phyloP scores from a whole-genome alignment of 306 rosid genomes.

The Glycyrrhiza uralensis region DNA sequence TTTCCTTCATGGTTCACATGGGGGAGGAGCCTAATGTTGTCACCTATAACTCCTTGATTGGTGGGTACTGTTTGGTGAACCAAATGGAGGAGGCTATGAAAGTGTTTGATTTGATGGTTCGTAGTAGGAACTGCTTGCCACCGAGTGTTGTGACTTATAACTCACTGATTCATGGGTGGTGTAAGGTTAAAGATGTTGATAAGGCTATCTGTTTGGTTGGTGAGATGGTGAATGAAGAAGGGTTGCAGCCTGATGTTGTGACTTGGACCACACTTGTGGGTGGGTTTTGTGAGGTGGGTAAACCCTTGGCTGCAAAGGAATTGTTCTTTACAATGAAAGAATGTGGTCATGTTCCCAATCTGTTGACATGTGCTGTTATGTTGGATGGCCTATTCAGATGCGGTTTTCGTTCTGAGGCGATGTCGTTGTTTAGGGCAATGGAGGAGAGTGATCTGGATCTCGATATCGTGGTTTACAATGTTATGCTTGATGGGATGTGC shows the following conservation, averaged over 20 bases:
- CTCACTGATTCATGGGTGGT: conserved; percentile 26
- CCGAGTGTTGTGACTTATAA: conserved; percentile 26
- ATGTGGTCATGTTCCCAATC: conserved; percentile 25
- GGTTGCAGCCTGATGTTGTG: conserved; percentile 27
- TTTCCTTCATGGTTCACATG: conserved; percentile 22
- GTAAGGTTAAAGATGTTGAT: conserved; percentile 21
- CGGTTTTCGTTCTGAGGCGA: conserved; percentile 25
- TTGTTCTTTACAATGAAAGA: conserved; percentile 26
- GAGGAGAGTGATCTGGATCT: conserved; percentile 21
- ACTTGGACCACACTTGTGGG: conserved; percentile 32
- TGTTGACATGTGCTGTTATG: conserved; percentile 26
- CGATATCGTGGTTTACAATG: conserved; percentile 31
- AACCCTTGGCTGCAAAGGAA: conserved; percentile 29
- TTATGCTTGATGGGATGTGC: conserved; percentile 32
- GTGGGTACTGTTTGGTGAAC: conserved; percentile 29
- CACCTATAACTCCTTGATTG: conserved; percentile 36
- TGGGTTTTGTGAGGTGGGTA: conserved; percentile 24
- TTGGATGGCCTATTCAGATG: conserved; percentile 31
- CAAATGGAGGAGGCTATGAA: conserved; percentile 27
- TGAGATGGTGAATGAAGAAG: conserved; percentile 32
- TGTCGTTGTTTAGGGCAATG: conserved; percentile 23
- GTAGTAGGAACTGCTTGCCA: not conserved
- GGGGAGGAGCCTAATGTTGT: conserved; percentile 34
- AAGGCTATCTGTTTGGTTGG: conserved; percentile 26
- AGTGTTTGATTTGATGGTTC: conserved; percentile 25